These are phyloP conservation scores for Calonectria fujianensis DNA, from an alignment of 2,329 filamentous ascomycete species.

Conservation along the genomic window DNA sequence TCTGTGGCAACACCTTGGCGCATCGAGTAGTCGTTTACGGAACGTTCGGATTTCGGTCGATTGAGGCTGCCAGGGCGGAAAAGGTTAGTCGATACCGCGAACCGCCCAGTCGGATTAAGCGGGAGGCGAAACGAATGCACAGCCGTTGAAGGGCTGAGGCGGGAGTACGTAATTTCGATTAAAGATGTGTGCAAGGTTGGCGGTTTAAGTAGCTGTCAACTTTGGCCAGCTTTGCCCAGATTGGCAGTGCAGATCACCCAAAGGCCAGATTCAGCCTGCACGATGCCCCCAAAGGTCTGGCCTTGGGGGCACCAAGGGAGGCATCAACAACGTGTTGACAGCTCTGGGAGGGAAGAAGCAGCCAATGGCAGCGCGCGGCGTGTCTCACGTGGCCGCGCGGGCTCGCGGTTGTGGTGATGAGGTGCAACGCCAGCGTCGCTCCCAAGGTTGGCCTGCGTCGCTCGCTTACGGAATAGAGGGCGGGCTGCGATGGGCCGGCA, in stretches of 20 bases:
- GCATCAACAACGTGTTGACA: background rate
- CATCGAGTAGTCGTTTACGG: background rate
- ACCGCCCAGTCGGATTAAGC: conserved; percentile 3
- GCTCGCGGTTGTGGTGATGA: conserved; percentile 13
- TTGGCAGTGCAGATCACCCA: conserved; percentile 10
- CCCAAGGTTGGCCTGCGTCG: background rate
- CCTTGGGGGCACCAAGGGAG: background rate
- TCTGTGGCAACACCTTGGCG: too few species aligned
- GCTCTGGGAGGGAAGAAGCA: background rate
- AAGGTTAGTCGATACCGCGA: background rate
- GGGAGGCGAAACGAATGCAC: background rate
- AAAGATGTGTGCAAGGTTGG: background rate
- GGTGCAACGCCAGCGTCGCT: conserved; percentile 13
- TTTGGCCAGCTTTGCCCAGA: background rate
- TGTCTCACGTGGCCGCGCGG: conserved; percentile 16
- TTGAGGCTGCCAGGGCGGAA: background rate
- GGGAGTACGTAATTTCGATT: background rate
- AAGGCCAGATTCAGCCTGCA: conserved; percentile 2
- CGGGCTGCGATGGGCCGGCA: conserved; percentile 11
- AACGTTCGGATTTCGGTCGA: background rate
- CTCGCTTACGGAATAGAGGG: background rate
- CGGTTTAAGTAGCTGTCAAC: background rate
- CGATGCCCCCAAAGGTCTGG: background rate
- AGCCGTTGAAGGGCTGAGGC: background rate
- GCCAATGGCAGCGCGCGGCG: background rate